Conservation (phyloP, 2,329 filamentous ascomycete species). For the Elsinoe perseae region DNA sequence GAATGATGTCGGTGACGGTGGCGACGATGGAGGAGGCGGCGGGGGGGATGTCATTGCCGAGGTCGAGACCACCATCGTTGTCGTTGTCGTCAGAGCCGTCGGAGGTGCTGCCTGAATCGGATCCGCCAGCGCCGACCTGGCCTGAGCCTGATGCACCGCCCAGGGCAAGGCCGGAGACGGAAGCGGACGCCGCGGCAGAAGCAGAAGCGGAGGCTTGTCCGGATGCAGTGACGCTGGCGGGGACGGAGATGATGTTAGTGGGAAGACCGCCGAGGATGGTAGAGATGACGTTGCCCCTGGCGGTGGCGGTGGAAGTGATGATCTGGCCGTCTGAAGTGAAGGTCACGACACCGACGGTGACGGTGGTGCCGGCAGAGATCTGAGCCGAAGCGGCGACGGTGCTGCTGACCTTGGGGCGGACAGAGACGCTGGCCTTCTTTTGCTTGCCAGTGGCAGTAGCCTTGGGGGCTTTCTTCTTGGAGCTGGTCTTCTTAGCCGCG, state of each 20-base stretch:
- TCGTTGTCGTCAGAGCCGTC: not conserved
- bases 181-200: not conserved
- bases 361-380: not conserved
- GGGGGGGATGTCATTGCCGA: not conserved
- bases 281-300: not conserved
- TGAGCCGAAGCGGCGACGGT: not conserved
- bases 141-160: not conserved
- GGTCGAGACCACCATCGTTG: not conserved
- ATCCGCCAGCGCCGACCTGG: not conserved
- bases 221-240: not conserved
- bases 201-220: not conserved
- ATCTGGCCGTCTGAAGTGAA: slow-evolving; percentile 4
- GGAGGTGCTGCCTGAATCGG: not conserved
- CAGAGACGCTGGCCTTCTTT: slow-evolving; percentile 1
- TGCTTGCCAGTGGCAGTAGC: not conserved
- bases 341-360: not conserved
- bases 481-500: not conserved
- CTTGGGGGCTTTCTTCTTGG: slow-evolving; percentile 1
- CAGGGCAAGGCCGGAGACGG: slow-evolving; percentile 1
- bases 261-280: not conserved
- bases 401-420: not conserved
- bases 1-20: not conserved
- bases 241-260: slow-evolving; percentile 4
- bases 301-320: not conserved
- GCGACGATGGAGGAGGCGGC: not conserved